Evolutionary conservation across 108 stramenopile species (phyloP), one percentile per base, ranked within the genome.

Genomic region (Cyclotella baltica): DNA sequence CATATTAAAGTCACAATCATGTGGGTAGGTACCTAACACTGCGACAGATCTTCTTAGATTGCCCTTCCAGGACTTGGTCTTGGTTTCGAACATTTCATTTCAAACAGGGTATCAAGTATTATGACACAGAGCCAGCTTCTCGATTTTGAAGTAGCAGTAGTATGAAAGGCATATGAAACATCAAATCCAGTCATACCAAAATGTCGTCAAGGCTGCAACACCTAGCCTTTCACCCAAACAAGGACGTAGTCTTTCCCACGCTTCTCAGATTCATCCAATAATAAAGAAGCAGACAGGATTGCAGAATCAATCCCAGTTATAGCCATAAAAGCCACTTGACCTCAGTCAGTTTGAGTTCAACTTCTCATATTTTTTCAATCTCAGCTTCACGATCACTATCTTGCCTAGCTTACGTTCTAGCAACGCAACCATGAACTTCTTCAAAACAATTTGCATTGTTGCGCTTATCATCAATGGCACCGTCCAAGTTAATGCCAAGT

Each of bases 341-440:
- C n/a, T n/a, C n/a, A n/a, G n/a, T n/a, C n/a, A n/a, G n/a, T n/a
- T n/a, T n/a, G n/a, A n/a, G n/a, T n/a, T n/a, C n/a, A n/a, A n/a
- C n/a, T 43, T 43, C 40, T 43, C 40, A 43, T 43, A 11, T 11
- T 43, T 43, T 43, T 11, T 43, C 40, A 43, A n/a, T n/a, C n/a
- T n/a, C n/a, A n/a, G n/a, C n/a, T n/a, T n/a, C n/a, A n/a, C n/a
- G n/a, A n/a, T n/a, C n/a, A n/a, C n/a, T n/a, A n/a, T n/a, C n/a
- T n/a, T n/a, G n/a, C n/a, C n/a, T n/a, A n/a, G n/a, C n/a, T n/a
- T n/a, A n/a, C n/a, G n/a, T n/a, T n/a, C n/a, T n/a, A n/a, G n/a
- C n/a, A n/a, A n/a, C n/a, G n/a, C n/a, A 52, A 52, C 4, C n/a
- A 52, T 52, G 51, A 52, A 52, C 51, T 52, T 52, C n/a, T 10